A percentile compares a stretch with the other conserved stretches of the same genome.
phyloP scores from a whole-genome alignment of 371 early-diverging fungal genomes.

The Zopfochytrium polystomum region DNA sequence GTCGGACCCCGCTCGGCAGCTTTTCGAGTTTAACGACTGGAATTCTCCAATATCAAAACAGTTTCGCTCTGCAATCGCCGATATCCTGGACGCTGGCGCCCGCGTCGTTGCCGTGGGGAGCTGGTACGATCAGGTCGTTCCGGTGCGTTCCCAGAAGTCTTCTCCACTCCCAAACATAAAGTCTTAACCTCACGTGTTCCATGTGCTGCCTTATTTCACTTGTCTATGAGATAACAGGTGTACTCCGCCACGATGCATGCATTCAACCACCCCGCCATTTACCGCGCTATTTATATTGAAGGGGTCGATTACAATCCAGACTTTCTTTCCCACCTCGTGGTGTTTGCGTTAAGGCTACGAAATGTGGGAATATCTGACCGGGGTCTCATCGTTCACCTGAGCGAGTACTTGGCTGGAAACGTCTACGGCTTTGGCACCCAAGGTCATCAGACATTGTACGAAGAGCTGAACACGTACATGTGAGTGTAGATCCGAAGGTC shows the following conservation, averaged over 20 bases:
- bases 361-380: constrained; percentile 82
- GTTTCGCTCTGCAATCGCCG: constrained; percentile 67
- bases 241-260: constrained; percentile 87
- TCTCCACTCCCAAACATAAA: too few relatives aligned
- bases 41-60: constrained; percentile 57
- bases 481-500: too few relatives aligned
- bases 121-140: constrained; percentile 93
- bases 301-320: constrained; percentile 68
- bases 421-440: constrained; percentile 71
- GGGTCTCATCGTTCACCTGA: constrained; percentile 76
- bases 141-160: too few relatives aligned
- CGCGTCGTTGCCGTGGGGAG: constrained; percentile 66
- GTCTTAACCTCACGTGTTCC: too few relatives aligned
- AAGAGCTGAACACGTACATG: constrained; percentile 81
- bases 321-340: constrained; percentile 78
- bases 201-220: too few relatives aligned
- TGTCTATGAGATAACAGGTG: too few relatives aligned
- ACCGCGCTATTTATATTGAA: constrained; percentile 85
- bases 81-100: constrained; percentile 63
- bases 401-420: constrained; percentile 80
- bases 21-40: constrained; percentile 87
- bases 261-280: constrained; percentile 78
- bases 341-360: constrained; percentile 75
- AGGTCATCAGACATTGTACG: constrained; percentile 90
- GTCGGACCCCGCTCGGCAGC: constrained; percentile 83